A percentile compares a stretch with the other conserved stretches of the same genome.
Conservation (phyloP, 2,329 filamentous ascomycete genomes). For the Knufia petricola region DNA sequence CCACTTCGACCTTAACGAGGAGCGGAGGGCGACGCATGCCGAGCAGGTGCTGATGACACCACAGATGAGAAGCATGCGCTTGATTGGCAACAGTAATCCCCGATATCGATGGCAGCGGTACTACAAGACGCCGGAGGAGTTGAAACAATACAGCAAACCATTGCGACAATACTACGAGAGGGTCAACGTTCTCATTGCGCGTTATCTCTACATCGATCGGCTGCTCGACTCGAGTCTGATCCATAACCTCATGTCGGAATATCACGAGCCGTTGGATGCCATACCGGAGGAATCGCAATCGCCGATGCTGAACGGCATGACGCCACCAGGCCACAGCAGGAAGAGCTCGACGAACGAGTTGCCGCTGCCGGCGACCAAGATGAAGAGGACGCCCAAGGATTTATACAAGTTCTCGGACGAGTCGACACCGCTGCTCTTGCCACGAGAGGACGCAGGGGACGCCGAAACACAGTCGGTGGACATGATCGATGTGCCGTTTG, state of each 20-base stretch:
- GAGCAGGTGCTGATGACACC: constrained; percentile 24
- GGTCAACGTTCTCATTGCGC: constrained; percentile 77
- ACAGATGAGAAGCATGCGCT: constrained; percentile 52
- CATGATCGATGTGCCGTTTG: constrained; percentile 39
- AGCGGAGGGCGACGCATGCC: constrained; percentile 5
- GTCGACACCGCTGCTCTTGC: constrained; percentile 53
- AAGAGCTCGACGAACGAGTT: constrained; percentile 23
- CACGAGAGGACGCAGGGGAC: constrained; percentile 25
- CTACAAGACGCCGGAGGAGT: constrained; percentile 69
- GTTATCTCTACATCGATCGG: constrained; percentile 88
- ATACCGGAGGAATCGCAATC: constrained; percentile 58
- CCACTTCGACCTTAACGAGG: constrained; percentile 1
- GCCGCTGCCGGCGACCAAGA: constrained; percentile 25
- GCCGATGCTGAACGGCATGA: constrained; percentile 23
- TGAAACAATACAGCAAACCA: constrained; percentile 61
- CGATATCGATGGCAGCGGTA: constrained; percentile 78
- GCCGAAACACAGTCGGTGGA: constrained; percentile 20
- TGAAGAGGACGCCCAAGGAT: constrained; percentile 74
- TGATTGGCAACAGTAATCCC: constrained; percentile 83
- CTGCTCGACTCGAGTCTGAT: constrained; percentile 87
- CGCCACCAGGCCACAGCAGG: constrained; percentile 9
- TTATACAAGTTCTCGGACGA: constrained; percentile 67
- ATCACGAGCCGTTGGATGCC: constrained; percentile 62
- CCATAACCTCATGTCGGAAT: constrained; percentile 84
- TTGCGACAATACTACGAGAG: constrained; percentile 79